Percentiles rank a stretch among this genome's conserved stretches.
Conservation (phyloP, 805 yeast species). For the Spencermartinsiella europaea region DNA sequence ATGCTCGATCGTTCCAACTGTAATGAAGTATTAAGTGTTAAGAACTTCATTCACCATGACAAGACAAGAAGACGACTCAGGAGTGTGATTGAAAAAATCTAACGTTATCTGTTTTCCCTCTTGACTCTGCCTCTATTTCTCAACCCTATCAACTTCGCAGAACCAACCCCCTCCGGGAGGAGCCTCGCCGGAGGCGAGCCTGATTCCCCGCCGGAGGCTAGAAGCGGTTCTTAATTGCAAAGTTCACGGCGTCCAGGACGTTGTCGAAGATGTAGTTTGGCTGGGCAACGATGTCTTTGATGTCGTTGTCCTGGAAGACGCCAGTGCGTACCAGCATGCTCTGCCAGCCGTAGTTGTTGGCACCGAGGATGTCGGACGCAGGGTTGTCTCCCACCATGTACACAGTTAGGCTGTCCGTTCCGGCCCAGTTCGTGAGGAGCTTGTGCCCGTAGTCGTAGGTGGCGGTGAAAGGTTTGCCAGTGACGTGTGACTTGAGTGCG, state of each 20-base stretch:
- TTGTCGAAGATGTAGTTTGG: constrained; percentile 50
- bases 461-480: constrained; percentile 77
- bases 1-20: no score
- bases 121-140: no score
- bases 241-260: constrained; percentile 48
- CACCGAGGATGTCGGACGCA: constrained; percentile 86
- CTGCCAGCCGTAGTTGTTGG: constrained; percentile 82
- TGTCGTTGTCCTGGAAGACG: constrained; percentile 61
- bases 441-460: constrained; percentile 83
- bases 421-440: constrained; percentile 47
- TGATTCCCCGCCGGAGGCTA: no score
- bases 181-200: background rate
- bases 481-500: constrained; percentile 47
- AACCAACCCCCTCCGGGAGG: background rate
- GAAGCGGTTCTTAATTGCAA: constrained; percentile 11
- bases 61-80: no score
- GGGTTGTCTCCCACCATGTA: constrained; percentile 98
- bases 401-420: constrained; percentile 32
- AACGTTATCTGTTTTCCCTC: no score
- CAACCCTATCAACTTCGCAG: no score
- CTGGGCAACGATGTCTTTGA: constrained; percentile 32
- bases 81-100: no score
- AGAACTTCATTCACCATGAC: no score
- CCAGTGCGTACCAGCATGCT: constrained; percentile 83
- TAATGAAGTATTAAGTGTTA: no score